Evolutionary conservation across 1,284 basidiomycete genomes (phyloP).

Genomic region (Puccinia sorghi): DNA sequence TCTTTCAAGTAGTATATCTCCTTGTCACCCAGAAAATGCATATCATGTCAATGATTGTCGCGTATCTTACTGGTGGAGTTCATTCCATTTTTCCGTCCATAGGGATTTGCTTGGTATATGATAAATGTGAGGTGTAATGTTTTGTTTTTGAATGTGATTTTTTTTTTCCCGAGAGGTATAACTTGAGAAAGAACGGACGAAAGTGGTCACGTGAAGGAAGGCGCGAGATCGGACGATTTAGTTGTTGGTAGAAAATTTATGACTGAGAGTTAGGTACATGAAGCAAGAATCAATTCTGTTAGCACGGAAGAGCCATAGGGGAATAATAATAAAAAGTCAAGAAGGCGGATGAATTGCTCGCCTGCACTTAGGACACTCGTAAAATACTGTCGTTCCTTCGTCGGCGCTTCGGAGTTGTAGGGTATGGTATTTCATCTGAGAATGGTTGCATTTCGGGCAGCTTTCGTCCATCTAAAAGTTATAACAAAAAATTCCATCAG

Average conservation of each 20-base stretch:
- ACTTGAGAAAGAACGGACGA: too few species aligned
- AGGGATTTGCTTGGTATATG: too few species aligned
- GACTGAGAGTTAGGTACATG: neutral
- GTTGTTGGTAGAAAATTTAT: slow-evolving; percentile 28
- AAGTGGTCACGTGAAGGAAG: too few species aligned
- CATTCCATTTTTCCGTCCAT: too few species aligned
- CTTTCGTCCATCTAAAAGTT: slow-evolving; percentile 76
- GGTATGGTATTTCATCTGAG: slow-evolving; percentile 61
- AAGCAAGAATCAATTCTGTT: neutral
- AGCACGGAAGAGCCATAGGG: neutral
- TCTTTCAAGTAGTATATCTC: too few species aligned
- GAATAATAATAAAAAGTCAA: neutral
- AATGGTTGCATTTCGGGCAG: slow-evolving; percentile 73
- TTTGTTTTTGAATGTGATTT: too few species aligned
- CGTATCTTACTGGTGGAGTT: too few species aligned
- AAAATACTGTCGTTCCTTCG: slow-evolving; percentile 59
- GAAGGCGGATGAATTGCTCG: slow-evolving; percentile 41
- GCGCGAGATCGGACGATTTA: neutral
- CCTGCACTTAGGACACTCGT: slow-evolving; percentile 59
- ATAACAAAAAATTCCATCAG: neutral
- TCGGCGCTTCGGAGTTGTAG: slow-evolving; percentile 60
- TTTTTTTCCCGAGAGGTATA: too few species aligned
- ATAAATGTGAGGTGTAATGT: too few species aligned
- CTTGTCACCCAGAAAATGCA: too few species aligned
- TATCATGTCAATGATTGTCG: too few species aligned